phyloP scores from a whole-genome alignment of 306 rosid species.

The Ceratonia siliqua region DNA sequence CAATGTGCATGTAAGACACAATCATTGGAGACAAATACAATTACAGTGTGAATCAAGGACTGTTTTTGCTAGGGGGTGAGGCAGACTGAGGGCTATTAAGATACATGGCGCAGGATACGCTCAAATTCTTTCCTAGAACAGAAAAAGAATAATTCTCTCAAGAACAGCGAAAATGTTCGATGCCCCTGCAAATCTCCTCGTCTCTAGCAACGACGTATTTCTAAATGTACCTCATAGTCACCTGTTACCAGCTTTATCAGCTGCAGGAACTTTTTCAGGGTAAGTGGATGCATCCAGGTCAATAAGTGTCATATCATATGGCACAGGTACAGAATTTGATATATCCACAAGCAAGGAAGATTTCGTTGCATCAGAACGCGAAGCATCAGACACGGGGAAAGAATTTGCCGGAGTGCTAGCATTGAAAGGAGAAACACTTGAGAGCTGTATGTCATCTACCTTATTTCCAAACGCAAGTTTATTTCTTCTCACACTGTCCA shows the following conservation, averaged over 20 bases:
- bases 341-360: conserved; percentile 87
- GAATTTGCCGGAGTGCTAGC: conserved; percentile 56
- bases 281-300: conserved; percentile 80
- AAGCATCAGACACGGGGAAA: conserved; percentile 37
- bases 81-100: conserved; percentile 23
- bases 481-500: conserved; percentile 84
- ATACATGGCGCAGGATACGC: conserved; percentile 36
- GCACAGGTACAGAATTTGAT: conserved; percentile 48
- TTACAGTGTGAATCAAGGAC: conserved; percentile 38
- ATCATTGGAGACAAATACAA: conserved; percentile 46
- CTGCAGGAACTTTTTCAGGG: conserved; percentile 82
- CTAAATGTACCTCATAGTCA: conserved; percentile 36
- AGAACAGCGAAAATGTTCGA: conserved; percentile 25
- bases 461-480: conserved; percentile 69
- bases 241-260: conserved; percentile 50
- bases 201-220: conserved; percentile 24
- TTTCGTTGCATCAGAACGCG: conserved; percentile 49
- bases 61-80: conserved; percentile 27
- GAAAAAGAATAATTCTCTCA: conserved; percentile 39
- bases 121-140: conserved; percentile 33
- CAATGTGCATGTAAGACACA: conserved; percentile 55
- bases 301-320: conserved; percentile 81
- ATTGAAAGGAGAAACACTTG: conserved; percentile 63
- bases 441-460: conserved; percentile 83
- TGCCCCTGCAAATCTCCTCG: conserved; percentile 28